Conservation (phyloP, 495 filamentous ascomycete genomes). For the Tuber magnatum region DNA sequence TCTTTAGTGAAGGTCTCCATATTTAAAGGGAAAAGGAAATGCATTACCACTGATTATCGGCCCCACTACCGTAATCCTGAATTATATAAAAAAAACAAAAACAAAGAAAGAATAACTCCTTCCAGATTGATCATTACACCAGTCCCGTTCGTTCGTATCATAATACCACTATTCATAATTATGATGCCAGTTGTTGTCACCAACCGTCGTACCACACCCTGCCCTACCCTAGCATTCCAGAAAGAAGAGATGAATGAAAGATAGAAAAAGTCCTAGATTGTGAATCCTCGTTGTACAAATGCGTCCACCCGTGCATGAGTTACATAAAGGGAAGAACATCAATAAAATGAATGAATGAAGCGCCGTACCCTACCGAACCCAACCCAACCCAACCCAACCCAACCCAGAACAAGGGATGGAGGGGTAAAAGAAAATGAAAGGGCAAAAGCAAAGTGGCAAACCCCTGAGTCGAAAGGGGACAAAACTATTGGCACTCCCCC, state of each 20-base stretch:
- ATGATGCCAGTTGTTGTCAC: background rate
- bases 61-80: background rate
- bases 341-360: conserved; percentile 4
- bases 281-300: background rate
- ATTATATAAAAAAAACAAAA: background rate
- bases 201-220: background rate
- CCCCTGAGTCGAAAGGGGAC: background rate
- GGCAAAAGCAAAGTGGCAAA: background rate
- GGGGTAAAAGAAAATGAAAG: conserved; percentile 6
- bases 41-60: background rate
- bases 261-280: background rate
- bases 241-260: background rate
- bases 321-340: conserved; percentile 5
- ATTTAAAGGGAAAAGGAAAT: background rate
- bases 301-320: background rate
- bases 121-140: background rate
- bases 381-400: conserved; percentile 12
- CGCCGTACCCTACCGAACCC: background rate
- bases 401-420: background rate
- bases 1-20: background rate
- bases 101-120: background rate
- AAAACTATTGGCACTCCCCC: conserved; percentile 18
- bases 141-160: background rate
- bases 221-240: background rate
- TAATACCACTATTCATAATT: too few relatives aligned